Percentiles rank a stretch among this genome's conserved stretches.
Evolutionary conservation across 1,284 basidiomycete genomes (phyloP).

Genomic region (Nidula niveotomentosa): DNA sequence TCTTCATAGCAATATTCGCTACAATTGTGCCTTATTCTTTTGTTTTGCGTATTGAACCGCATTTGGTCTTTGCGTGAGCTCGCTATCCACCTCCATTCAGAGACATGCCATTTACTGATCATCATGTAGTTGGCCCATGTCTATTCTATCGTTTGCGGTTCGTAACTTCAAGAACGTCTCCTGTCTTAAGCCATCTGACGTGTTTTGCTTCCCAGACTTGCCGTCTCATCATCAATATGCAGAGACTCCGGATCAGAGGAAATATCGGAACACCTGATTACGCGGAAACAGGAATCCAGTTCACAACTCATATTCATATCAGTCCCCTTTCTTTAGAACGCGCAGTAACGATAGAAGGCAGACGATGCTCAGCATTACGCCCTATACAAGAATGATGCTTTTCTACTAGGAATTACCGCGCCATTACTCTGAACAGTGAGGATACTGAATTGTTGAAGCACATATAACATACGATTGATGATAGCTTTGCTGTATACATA

Average conservation of each 20-base stretch:
- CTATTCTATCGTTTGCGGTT: neutral
- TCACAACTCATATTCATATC: neutral
- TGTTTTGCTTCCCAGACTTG: neutral
- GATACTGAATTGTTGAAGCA: no score
- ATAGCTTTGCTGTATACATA: no score
- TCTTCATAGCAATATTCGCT: neutral
- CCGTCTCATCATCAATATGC: neutral
- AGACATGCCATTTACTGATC: neutral
- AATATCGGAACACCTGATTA: neutral
- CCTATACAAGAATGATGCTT: no score
- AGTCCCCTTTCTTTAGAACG: no score
- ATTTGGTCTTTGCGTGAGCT: neutral
- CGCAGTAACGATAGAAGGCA: no score
- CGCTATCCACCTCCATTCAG: no score
- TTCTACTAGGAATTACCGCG: no score
- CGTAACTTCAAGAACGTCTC: neutral
- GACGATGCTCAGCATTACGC: no score
- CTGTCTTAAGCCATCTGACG: neutral
- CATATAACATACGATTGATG: no score
- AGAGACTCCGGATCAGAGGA: neutral
- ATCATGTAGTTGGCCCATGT: neutral
- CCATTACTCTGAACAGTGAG: no score
- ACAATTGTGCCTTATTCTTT: neutral
- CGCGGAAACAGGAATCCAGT: neutral
- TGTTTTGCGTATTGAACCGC: neutral